phyloP scores from a whole-genome alignment of 2,329 filamentous ascomycete species.

The Aureobasidium sp. region DNA sequence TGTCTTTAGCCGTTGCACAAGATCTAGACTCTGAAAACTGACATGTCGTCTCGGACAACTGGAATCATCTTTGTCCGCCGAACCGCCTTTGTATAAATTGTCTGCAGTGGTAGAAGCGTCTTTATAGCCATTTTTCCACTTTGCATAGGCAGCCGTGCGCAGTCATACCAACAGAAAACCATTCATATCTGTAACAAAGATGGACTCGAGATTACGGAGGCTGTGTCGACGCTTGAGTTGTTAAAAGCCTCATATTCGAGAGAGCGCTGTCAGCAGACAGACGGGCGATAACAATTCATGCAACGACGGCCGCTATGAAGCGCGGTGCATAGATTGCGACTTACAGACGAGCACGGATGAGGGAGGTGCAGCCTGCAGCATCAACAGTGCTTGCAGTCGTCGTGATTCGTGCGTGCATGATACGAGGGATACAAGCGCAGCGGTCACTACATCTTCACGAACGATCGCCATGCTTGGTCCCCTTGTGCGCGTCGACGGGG shows the following conservation, averaged over 20 bases:
- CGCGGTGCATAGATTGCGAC: constrained; percentile 5
- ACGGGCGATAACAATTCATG: not conserved
- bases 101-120: not conserved
- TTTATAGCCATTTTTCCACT: not conserved
- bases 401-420: not conserved
- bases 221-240: not conserved
- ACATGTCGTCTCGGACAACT: not conserved
- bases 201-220: not conserved
- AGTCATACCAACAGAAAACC: not conserved
- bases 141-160: not conserved
- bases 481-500: not conserved
- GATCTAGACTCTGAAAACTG: not conserved
- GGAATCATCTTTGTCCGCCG: not conserved
- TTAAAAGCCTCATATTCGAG: not conserved
- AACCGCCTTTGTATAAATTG: not conserved
- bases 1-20: not conserved
- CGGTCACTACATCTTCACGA: not conserved
- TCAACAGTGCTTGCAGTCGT: not conserved
- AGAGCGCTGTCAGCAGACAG: not conserved
- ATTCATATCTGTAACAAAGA: no score
- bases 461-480: not conserved
- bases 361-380: constrained; percentile 3
- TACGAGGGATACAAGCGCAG: not conserved
- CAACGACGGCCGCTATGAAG: not conserved
- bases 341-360: not conserved